Conservation (phyloP, 1,284 basidiomycete genomes). For the Tilletiopsis washingtonensis region DNA sequence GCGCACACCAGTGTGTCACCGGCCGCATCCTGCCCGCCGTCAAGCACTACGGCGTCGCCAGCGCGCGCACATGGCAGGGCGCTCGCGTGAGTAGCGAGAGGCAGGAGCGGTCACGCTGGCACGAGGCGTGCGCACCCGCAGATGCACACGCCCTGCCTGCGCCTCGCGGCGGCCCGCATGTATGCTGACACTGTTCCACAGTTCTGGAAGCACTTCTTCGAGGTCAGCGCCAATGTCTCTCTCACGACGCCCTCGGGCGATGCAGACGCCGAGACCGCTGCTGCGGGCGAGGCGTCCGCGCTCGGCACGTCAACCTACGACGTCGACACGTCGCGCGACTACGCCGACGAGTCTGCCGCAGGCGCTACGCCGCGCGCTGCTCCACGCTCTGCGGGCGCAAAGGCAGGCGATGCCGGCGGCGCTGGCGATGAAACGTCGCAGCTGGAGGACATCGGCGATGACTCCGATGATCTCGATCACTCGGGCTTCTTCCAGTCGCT, state of each 20-base stretch:
- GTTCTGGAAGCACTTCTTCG: slow-evolving; percentile 96
- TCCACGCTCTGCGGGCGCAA: no score
- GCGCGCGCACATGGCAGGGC: slow-evolving; percentile 76
- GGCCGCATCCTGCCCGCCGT: slow-evolving; percentile 74
- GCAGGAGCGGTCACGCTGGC: no score
- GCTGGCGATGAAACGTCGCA: background rate
- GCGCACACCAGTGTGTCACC: slow-evolving; percentile 76
- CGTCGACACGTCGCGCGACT: background rate
- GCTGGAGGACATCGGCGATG: background rate
- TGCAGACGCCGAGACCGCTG: slow-evolving; percentile 1
- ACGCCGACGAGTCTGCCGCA: no score
- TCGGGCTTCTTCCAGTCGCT: slow-evolving; percentile 8
- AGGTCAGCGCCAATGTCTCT: slow-evolving; percentile 75
- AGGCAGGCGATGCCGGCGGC: no score
- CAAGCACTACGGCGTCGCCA: slow-evolving; percentile 75
- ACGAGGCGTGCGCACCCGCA: no score
- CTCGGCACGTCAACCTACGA: no score
- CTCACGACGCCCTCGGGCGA: slow-evolving; percentile 48
- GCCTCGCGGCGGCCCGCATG: background rate
- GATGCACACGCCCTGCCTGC: no score
- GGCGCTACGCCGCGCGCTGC: background rate
- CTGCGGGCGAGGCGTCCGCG: background rate
- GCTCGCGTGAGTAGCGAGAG: slow-evolving; percentile 60
- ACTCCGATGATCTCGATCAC: slow-evolving; percentile 12
- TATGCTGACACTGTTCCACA: slow-evolving; percentile 44